Base-by-base conservation (phyloP, 306 rosid species). In the Rosa multiflora region DNA sequence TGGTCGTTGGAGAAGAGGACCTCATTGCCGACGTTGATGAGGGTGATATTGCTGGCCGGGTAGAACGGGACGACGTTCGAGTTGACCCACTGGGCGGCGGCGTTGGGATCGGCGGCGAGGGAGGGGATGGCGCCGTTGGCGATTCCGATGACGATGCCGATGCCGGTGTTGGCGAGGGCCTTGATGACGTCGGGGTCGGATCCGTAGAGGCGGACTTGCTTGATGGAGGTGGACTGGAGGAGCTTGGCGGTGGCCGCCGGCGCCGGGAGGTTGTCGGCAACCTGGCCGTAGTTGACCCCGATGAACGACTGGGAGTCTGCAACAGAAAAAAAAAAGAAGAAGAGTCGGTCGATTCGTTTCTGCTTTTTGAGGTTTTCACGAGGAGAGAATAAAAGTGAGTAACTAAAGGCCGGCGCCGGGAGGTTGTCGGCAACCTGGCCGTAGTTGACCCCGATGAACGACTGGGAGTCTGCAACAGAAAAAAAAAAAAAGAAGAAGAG, bases 221-320 rank as follows among this genome's bases (percentile, higher is more conserved):
- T 77, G 53, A 95, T 88, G 49, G 92, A 8, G n/a, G 97, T 92
- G 14, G 98, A 91, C 3, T 82, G 82, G 73, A 95, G 90, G 35
- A 94, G 94, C 12, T 48, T 78, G 0, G 82, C 90, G 0, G 98
- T 88, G 23, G 85, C 58, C 0, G 61, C 71, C 5, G 91, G 97
- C 15, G 93, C 73, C 0, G 98, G 98, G 23, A 92, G 92, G 67
- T 91, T 93, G 79, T 95, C 86, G 73, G 97, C 94, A 67, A 83
- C 35, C 63, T 88, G 94, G 68, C 98, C 99, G 62, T 91, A 95
- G 84, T 92, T 95, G 15, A 95, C 86, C n/a, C 98, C 99, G 72
- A 95, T 58, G 79, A 93, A 92, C 11, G 97, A 86, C 63, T 95
- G 93, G 1, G 98, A 90, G 3, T 82, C 99, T 95, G 98, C 58